Evolutionary conservation across 441 rosid genomes (phyloP).

Genomic region (Bocquillonia castaneifolia): DNA sequence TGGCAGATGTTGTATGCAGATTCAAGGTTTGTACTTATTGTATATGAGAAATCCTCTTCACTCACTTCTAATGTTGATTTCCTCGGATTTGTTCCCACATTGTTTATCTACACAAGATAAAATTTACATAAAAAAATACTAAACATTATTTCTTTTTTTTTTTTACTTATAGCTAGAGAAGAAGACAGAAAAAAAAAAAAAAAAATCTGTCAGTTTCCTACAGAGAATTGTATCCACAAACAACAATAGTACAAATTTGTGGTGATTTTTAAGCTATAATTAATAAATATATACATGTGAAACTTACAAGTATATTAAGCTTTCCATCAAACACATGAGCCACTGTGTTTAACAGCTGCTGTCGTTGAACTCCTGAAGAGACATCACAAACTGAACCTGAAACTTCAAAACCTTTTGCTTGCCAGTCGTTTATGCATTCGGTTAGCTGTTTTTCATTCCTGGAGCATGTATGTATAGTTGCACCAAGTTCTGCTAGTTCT

Average conservation of each 20-base stretch:
- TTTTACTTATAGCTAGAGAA: too few relatives aligned
- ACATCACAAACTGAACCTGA: conserved; percentile 25
- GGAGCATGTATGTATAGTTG: conserved; percentile 17
- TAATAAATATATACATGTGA: too few relatives aligned
- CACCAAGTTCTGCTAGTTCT: conserved; percentile 23
- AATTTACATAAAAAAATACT: neutral
- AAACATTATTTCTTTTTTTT: too few relatives aligned
- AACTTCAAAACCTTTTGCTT: conserved; percentile 21
- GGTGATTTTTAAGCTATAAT: too few relatives aligned
- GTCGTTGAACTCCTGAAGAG: conserved; percentile 15
- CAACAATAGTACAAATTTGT: too few relatives aligned
- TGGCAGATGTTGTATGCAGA: conserved; percentile 67
- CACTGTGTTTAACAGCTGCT: conserved; percentile 15
- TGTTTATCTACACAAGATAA: conserved; percentile 45
- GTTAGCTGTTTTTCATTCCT: conserved; percentile 14
- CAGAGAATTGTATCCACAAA: too few relatives aligned
- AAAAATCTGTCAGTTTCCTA: too few relatives aligned
- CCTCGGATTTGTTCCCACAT: conserved; percentile 62
- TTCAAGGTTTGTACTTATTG: conserved; percentile 57
- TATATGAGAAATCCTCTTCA: conserved; percentile 44
- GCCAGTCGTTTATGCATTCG: conserved; percentile 18
- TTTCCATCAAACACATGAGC: conserved; percentile 21
- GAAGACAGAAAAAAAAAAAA: too few relatives aligned
- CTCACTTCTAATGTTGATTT: conserved; percentile 59
- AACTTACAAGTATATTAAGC: conserved; percentile 23